Base-by-base conservation (phyloP, 129 eudicot species). In the Logfia minima region DNA sequence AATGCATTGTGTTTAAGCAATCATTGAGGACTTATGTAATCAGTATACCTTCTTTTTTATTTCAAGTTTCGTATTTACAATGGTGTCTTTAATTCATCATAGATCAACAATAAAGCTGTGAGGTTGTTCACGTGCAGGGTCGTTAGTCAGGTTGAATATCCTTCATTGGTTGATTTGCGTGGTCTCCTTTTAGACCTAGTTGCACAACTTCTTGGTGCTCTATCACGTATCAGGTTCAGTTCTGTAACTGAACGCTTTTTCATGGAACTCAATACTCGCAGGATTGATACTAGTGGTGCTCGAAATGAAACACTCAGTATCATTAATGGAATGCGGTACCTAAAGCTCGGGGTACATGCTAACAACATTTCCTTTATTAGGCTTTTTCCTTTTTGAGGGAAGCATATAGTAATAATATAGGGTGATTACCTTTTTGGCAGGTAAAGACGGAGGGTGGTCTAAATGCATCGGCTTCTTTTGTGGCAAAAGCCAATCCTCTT, bases 141-240 rank as follows among this genome's bases (percentile, higher is more conserved):
- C 74, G 99, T 94, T 76, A 94, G 99, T 87, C 99, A 94, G 79
- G 88, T 89, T 81, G 99, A 94, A 60, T 94, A 94, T 83, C 99
- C 99, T 79, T 94, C 99, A 52, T 79, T 94, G 70, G 97, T 94
- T 21, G 99, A 94, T 84, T 81, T 94, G 72, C 89, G 99, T 75
- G 97, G 99, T 32, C 93, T 94, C 60, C 97, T 94, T 70, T 88
- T 94, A 55, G 99, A 94, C 77, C 83, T 91, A 7, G 99, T 94
- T 80, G 99, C 99, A 21, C 99, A 94, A 71, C 99, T 94, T 37
- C 85, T 94, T 18, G 99, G 99, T 78, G 99, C 99, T 74, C 83
- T 94, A 32, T 94, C 99, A 17, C 87, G 97, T 72, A 91, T 94
- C 84, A 91, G 98, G 78, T 94, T 94, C 82, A 94, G 98, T 84